phyloP scores from a whole-genome alignment of 108 stramenopile species.

The Epithemia pelagica region DNA sequence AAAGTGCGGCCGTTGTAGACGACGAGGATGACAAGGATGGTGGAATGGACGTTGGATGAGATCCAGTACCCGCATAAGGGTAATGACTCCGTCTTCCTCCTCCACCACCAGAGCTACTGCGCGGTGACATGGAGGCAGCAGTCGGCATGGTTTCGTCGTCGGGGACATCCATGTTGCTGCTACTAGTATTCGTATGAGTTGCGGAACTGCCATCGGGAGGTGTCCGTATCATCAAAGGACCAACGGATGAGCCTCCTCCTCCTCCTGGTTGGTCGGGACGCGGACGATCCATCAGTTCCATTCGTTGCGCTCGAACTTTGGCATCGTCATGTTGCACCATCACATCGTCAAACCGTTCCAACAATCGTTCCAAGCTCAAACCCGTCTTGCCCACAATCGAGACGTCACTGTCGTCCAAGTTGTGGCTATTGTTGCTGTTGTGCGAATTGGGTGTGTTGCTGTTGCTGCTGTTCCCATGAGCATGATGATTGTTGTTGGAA shows the following conservation, averaged over 20 bases:
- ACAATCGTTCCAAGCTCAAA: slow-evolving; percentile 24
- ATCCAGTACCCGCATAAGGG: no score
- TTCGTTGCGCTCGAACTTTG: slow-evolving; percentile 3
- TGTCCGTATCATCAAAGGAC: no score
- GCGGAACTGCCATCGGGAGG: no score
- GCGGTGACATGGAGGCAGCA: no score
- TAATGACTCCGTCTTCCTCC: no score
- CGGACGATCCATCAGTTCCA: background rate
- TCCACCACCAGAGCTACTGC: no score
- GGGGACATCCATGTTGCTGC: no score
- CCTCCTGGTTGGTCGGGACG: background rate
- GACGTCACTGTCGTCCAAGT: background rate
- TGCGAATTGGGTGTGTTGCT: slow-evolving; percentile 5
- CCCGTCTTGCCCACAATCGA: slow-evolving; percentile 6
- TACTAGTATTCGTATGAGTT: no score
- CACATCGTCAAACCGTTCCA: slow-evolving; percentile 45
- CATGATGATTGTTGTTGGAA: background rate
- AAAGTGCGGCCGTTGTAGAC: no score
- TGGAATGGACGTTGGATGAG: no score
- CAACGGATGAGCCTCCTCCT: no score
- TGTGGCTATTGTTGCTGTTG: background rate
- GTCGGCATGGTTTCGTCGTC: background rate
- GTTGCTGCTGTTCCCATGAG: background rate
- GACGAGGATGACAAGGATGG: no score
- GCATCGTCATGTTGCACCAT: slow-evolving; percentile 27